A percentile compares a stretch with the other conserved stretches of the same genome.
phyloP scores from a whole-genome alignment of 768 basidiomycete genomes.

The Cyathus striatus region DNA sequence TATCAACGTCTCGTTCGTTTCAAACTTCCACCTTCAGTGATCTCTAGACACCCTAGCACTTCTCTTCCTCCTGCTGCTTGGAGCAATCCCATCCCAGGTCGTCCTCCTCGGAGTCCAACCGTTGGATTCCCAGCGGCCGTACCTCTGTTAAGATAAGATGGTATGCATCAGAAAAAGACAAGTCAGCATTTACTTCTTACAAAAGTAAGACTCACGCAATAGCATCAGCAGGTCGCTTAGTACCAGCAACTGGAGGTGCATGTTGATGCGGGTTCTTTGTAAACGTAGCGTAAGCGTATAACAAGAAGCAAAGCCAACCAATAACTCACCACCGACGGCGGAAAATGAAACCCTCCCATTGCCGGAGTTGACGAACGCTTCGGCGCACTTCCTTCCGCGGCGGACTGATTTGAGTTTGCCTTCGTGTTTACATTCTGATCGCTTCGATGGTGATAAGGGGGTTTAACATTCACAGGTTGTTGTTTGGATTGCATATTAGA shows the following conservation, averaged over 20 bases:
- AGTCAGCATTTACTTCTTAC: too few species aligned
- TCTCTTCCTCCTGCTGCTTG: constrained; percentile 19
- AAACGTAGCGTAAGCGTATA: constrained; percentile 2
- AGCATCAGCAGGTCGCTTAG: constrained; percentile 29
- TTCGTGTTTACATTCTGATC: constrained; percentile 8
- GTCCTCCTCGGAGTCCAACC: constrained; percentile 19
- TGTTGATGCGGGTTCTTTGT: constrained; percentile 5
- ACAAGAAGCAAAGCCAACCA: not conserved
- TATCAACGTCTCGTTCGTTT: not conserved
- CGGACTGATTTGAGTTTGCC: constrained; percentile 4
- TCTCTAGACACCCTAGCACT: constrained; percentile 29
- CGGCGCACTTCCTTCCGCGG: constrained; percentile 4
- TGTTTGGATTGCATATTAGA: constrained; percentile 12
- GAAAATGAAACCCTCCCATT: constrained; percentile 46
- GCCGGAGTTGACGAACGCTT: constrained; percentile 27
- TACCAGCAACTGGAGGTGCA: constrained; percentile 12
- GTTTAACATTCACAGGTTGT: not conserved
- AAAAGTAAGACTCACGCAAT: constrained; percentile 11
- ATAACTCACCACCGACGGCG: constrained; percentile 36
- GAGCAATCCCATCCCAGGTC: constrained; percentile 35
- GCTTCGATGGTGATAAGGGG: constrained; percentile 7
- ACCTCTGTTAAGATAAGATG: not conserved
- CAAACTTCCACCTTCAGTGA: constrained; percentile 7
- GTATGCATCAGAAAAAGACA: not conserved
- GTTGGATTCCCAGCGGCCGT: constrained; percentile 13